phyloP scores from a whole-genome alignment of 371 early-diverging fungal genomes.

The Actinomortierella wolfii region DNA sequence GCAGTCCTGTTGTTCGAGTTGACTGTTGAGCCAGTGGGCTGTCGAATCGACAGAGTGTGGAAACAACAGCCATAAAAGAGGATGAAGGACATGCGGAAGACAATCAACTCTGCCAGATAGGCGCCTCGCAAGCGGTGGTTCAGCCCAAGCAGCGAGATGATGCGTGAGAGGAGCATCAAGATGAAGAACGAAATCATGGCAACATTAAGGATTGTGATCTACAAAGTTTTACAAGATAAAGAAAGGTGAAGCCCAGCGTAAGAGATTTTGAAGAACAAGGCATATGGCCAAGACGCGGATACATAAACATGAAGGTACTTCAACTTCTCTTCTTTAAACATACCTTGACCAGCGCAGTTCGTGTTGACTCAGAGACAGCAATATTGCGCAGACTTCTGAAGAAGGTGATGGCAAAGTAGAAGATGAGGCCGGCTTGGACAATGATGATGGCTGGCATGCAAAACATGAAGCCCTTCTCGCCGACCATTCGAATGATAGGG shows the following conservation, averaged over 20 bases:
- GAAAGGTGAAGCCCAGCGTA: too few relatives aligned
- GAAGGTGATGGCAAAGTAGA: conserved; percentile 37
- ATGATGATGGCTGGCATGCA: conserved; percentile 35
- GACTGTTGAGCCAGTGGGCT: conserved; percentile 35
- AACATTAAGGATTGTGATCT: conserved; percentile 40
- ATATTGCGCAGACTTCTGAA: conserved; percentile 36
- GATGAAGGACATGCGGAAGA: conserved; percentile 42
- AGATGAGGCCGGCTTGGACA: conserved; percentile 32
- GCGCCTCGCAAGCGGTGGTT: conserved; percentile 30
- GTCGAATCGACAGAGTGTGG: conserved; percentile 38
- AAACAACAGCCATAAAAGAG: conserved; percentile 42
- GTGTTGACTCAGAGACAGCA: conserved; percentile 32
- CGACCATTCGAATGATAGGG: conserved; percentile 38
- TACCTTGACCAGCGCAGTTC: conserved; percentile 31
- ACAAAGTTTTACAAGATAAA: too few relatives aligned
- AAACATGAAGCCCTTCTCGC: conserved; percentile 36
- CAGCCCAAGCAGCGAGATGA: conserved; percentile 35
- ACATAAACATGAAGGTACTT: too few relatives aligned
- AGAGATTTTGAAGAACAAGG: too few relatives aligned
- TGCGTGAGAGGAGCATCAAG: conserved; percentile 40
- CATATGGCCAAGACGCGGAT: too few relatives aligned
- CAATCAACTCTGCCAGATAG: conserved; percentile 27
- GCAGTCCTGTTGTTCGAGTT: conserved; percentile 23
- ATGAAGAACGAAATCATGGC: conserved; percentile 47
- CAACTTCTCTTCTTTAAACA: too few relatives aligned